Evolutionary conservation across 345 rosid genomes (phyloP), one percentile per base, ranked within the genome.

Genomic region (Gossypium mustelinum): DNA sequence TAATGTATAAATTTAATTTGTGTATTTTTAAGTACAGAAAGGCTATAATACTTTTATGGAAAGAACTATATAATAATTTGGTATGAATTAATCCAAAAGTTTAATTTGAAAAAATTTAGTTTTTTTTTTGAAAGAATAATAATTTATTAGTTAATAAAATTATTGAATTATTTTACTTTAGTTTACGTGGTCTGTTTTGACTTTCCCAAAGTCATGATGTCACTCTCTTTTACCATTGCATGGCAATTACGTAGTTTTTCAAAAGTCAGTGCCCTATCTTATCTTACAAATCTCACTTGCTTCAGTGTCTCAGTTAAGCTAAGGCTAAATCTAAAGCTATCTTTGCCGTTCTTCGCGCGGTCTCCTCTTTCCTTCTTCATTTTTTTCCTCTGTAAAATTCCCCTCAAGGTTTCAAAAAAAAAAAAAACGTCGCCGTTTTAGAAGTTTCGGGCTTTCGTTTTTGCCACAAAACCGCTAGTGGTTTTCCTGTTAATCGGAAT

Each of bases 281-380:
- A 3, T 63, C 20, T 29, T 10, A 4, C 20, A 3, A 9, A 11
- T 34, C 20, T 62, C 62, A 65, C 74, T 59, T 29, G 11, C 34
- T 60, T 79, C 56, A 27, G 48, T 18, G 70, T 74, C 55, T 22
- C 59, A 43, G 68, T 68, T 66, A 9, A 44, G 44, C 72, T 14
- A 56, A 54, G 7, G 11, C 58, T n/a, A 20, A 20, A 27, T 34
- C 61, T 57, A 3, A 29, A 60, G 76, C 74, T 72, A 13, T 64
- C 73, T 27, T n/a, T 75, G 41, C 74, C 63, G 52, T 77, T 78
- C 72, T 76, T 16, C 18, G 22, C 78, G 83, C 81, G 78, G 81
- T 75, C 83, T 72, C 59, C 50, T 10, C 74, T 59, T 17, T 39
- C 70, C 65, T 69, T 75, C 18, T 47, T 56, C 18, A 9, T 24